Evolutionary conservation across 768 basidiomycete genomes (phyloP).

Genomic region (Boletus rubropictus): DNA sequence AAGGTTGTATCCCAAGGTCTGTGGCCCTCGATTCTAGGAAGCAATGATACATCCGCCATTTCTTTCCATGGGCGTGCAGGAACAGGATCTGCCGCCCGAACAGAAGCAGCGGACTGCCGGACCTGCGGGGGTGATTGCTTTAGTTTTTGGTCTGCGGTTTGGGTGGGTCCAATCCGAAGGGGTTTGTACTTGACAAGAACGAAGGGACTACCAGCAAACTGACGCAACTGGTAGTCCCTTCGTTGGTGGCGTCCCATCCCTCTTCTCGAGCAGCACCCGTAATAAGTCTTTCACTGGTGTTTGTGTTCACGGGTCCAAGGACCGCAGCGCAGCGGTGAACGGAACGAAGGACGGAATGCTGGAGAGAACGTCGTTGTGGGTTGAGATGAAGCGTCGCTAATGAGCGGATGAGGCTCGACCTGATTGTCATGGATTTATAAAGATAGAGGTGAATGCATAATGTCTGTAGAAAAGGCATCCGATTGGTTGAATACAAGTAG

Average conservation of each 20-base stretch:
- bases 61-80: slow-evolving; percentile 4
- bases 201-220: too few relatives aligned
- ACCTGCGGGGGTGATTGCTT: slow-evolving; percentile 44
- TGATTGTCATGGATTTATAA: not conserved
- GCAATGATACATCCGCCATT: slow-evolving; percentile 41
- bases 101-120: slow-evolving; percentile 8
- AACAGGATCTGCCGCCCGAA: not conserved
- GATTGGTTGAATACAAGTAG: not conserved
- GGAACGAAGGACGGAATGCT: not conserved
- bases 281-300: slow-evolving; percentile 58
- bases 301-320: slow-evolving; percentile 13
- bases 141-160: slow-evolving; percentile 62
- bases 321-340: slow-evolving; percentile 3
- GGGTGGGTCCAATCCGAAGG: slow-evolving; percentile 53
- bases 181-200: slow-evolving; percentile 90
- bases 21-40: slow-evolving; percentile 52
- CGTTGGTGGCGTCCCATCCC: slow-evolving; percentile 15
- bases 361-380: not conserved
- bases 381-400: not conserved
- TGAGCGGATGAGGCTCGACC: not conserved
- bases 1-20: slow-evolving; percentile 69
- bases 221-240: slow-evolving; percentile 12
- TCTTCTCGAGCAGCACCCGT: slow-evolving; percentile 57
- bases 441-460: not conserved
- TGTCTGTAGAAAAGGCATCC: not conserved